These are phyloP conservation scores for Trametes cingulata DNA, from an alignment of 768 basidiomycete species.

Conservation along the genomic window DNA sequence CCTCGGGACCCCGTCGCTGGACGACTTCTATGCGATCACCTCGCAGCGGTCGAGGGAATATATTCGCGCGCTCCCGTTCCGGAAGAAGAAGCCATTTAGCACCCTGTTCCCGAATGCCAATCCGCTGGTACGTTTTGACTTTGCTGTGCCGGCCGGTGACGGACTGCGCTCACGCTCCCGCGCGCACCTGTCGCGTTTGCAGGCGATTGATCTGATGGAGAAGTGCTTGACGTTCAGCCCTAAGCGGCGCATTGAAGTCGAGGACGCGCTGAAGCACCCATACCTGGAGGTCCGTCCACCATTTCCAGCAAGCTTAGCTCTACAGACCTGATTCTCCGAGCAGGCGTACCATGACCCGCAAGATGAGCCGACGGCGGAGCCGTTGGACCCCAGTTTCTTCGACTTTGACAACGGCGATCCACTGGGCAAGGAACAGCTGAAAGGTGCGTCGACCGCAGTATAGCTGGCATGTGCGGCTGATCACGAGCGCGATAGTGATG, in stretches of 20 bases:
- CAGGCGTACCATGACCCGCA: slow-evolving; percentile 87
- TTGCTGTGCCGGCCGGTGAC: background rate
- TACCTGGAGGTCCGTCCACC: slow-evolving; percentile 67
- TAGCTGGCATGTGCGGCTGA: background rate
- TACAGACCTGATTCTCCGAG: background rate
- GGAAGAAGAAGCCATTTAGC: slow-evolving; percentile 73
- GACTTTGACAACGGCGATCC: slow-evolving; percentile 77
- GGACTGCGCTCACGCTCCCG: slow-evolving; percentile 17
- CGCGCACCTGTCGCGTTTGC: background rate
- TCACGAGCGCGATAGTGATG: slow-evolving; percentile 24
- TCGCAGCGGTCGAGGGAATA: slow-evolving; percentile 81
- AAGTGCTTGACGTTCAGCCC: slow-evolving; percentile 85
- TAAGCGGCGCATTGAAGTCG: slow-evolving; percentile 83
- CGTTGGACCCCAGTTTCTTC: slow-evolving; percentile 77
- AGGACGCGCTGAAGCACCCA: slow-evolving; percentile 85
- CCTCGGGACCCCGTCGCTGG: slow-evolving; percentile 87
- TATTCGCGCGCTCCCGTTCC: slow-evolving; percentile 84
- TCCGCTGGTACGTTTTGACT: slow-evolving; percentile 47
- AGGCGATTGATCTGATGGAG: slow-evolving; percentile 79
- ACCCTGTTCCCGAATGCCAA: slow-evolving; percentile 76
- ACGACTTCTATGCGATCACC: slow-evolving; percentile 93
- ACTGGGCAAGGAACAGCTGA: slow-evolving; percentile 65
- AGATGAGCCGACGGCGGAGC: slow-evolving; percentile 83
- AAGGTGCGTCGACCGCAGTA: slow-evolving; percentile 44
- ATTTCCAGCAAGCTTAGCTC: background rate